These are phyloP conservation scores for Microsporum ferrugineum DNA, from an alignment of 2,329 filamentous ascomycete genomes.

Conservation along the genomic window DNA sequence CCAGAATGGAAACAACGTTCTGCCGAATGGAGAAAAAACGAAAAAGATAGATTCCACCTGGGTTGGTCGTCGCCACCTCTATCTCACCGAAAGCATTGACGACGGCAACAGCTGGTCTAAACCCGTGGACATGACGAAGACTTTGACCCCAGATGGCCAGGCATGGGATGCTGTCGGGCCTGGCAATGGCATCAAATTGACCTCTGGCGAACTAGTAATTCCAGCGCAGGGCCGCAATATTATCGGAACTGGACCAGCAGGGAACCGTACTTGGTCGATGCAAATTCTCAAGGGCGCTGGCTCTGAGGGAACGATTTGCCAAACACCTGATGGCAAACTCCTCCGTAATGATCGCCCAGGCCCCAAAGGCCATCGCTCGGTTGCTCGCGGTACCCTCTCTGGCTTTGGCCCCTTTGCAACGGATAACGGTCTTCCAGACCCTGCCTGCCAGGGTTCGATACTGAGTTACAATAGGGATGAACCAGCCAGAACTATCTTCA, in stretches of 20 bases:
- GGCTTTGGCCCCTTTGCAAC: slow-evolving; percentile 1
- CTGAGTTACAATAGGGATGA: slow-evolving; percentile 1
- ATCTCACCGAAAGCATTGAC: slow-evolving; percentile 18
- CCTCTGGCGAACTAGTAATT: slow-evolving; percentile 16
- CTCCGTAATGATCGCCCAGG: slow-evolving; percentile 6
- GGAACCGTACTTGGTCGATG: slow-evolving; percentile 16
- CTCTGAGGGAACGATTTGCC: slow-evolving; percentile 7
- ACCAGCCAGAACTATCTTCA: slow-evolving; percentile 4
- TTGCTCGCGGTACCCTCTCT: slow-evolving; percentile 2
- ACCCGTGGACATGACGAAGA: slow-evolving; percentile 17
- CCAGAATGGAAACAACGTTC: slow-evolving; percentile 17
- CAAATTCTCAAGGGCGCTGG: slow-evolving; percentile 4
- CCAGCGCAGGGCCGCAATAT: slow-evolving; percentile 18
- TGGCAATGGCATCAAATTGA: slow-evolving; percentile 16
- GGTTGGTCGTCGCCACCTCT: slow-evolving; percentile 19
- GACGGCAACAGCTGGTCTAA: slow-evolving; percentile 19
- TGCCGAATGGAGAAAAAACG: slow-evolving; percentile 15
- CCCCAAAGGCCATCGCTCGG: not conserved
- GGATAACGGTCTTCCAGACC: slow-evolving; percentile 7
- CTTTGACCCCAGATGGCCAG: slow-evolving; percentile 14
- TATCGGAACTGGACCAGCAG: slow-evolving; percentile 15
- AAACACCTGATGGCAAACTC: slow-evolving; percentile 7
- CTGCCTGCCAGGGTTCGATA: slow-evolving; percentile 7
- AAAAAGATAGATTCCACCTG: slow-evolving; percentile 16
- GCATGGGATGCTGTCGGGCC: slow-evolving; percentile 19